Base-by-base conservation (phyloP, 2,329 filamentous ascomycete species). In the Diaporthe ilicicola region DNA sequence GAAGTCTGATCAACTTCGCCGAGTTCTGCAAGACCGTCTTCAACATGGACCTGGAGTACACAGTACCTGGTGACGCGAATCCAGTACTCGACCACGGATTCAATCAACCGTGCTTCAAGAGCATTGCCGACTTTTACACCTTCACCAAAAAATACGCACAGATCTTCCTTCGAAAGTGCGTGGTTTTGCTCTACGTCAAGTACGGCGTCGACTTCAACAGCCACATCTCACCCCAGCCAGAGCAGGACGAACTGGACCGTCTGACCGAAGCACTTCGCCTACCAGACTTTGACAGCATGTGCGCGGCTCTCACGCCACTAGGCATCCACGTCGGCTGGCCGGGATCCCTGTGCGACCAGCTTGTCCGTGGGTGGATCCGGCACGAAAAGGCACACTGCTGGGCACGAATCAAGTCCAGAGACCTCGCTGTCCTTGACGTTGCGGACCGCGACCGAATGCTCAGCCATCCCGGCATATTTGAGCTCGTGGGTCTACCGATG, bases 401-500 rank as follows among this genome's bases (percentile, higher is more conserved):
- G 66, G 32, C 56, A 34, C 65, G 51, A 17, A 42, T 12, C 7
- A 67, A 32, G 54, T 69, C 44, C 22, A 64, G 39, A 13, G 70
- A 70, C 29, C 39, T n/a, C 17, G 34, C 64, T 17, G 46, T 51
- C 19, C 54, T 27, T 8, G 46, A 53, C 13, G 34, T 59, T 44
- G 48, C 68, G 13, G 69, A 68, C 17, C 66, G 67, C 44, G 71
- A 67, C 51, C 59, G 72, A 22, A 80, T 87, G 74, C 76, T 88
- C 76, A 91, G 93, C 69, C 96, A 99, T 79, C 97, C 96, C 0
- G 92, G 91, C 56, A 97, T 99, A 74, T 97, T 96, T 77, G 96
- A 99, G 80, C 89, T 99, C 29, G 91, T 99, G 15, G 96, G 96
- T 1, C 84, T 99, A 61, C 96, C 96, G 0, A 93, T 93, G 81